Conservation (phyloP, 2,329 filamentous ascomycete genomes). For the Sporothrix pseudoabietina region DNA sequence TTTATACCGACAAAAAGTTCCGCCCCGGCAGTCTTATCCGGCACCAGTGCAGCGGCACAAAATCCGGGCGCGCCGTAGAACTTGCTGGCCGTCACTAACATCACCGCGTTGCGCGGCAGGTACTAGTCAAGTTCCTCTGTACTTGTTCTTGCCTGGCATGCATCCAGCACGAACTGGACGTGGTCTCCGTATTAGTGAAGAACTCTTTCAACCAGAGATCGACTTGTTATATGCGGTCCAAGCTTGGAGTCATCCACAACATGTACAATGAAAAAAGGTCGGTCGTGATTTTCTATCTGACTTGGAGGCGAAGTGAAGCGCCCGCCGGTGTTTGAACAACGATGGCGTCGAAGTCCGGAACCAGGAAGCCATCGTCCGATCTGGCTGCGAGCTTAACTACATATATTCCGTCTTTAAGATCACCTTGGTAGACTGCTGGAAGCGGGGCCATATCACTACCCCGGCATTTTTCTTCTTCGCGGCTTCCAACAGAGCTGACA, state of each 20-base stretch:
- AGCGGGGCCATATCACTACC: not conserved
- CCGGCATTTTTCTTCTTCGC: not conserved
- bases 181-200: constrained; percentile 11
- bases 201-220: constrained; percentile 18
- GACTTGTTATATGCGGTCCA: constrained; percentile 28
- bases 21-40: constrained; percentile 2
- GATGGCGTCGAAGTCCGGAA: constrained; percentile 20
- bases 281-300: not conserved
- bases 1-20: not conserved
- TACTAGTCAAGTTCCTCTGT: constrained; percentile 27
- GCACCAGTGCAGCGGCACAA: constrained; percentile 27
- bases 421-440: not conserved
- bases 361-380: constrained; percentile 7
- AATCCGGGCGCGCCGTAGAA: constrained; percentile 30
- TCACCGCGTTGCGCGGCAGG: constrained; percentile 24
- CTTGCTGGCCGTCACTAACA: constrained; percentile 27
- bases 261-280: constrained; percentile 26
- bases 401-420: not conserved
- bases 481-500: not conserved
- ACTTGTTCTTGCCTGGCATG: constrained; percentile 28
- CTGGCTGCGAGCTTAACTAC: constrained; percentile 27
- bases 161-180: constrained; percentile 28
- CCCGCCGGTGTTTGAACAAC: constrained; percentile 17
- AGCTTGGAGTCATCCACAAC: constrained; percentile 30
- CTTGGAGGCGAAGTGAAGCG: too few species aligned